Percentiles rank a stretch among this genome's conserved stretches.
Evolutionary conservation across 495 filamentous ascomycete species (phyloP).

Genomic region (Copromyces sp.): DNA sequence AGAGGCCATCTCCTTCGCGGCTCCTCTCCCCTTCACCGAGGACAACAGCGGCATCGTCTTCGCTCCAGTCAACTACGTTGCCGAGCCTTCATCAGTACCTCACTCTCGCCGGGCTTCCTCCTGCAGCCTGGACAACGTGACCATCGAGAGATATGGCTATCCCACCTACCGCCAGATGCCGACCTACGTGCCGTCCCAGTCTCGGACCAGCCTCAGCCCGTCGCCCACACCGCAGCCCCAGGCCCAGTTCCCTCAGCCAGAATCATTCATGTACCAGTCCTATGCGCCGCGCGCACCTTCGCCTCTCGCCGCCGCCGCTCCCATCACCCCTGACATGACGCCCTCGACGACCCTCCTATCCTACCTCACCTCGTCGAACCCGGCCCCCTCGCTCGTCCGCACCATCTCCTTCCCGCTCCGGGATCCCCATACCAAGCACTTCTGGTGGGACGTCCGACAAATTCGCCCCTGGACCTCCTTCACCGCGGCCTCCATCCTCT

Average conservation of each 20-base stretch:
- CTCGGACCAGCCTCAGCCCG: conserved; percentile 21
- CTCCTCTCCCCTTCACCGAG: conserved; percentile 30
- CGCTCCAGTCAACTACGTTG: conserved; percentile 57
- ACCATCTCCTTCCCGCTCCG: conserved; percentile 61
- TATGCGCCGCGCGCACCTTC: conserved; percentile 39
- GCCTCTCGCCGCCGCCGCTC: conserved; percentile 34
- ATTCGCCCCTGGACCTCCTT: conserved; percentile 74
- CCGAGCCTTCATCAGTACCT: conserved; percentile 29
- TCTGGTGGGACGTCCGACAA: conserved; percentile 92
- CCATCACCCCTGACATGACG: conserved; percentile 27
- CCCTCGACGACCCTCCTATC: conserved; percentile 62
- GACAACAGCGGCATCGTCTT: conserved; percentile 37
- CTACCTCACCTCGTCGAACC: conserved; percentile 69
- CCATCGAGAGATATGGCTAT: conserved; percentile 61
- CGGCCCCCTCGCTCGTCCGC: conserved; percentile 70
- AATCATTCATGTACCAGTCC: conserved; percentile 36
- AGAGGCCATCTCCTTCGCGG: conserved; percentile 45
- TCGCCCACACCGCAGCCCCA: conserved; percentile 22
- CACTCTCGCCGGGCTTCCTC: conserved; percentile 56
- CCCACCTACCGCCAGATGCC: conserved; percentile 74
- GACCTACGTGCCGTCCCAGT: conserved; percentile 45
- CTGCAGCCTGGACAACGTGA: conserved; percentile 56
- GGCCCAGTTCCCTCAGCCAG: conserved; percentile 24
- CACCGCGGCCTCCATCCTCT: conserved; percentile 57
- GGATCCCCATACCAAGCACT: conserved; percentile 65